Evolutionary conservation across 2,329 filamentous ascomycete genomes (phyloP).

Genomic region (Venturia pyrina): DNA sequence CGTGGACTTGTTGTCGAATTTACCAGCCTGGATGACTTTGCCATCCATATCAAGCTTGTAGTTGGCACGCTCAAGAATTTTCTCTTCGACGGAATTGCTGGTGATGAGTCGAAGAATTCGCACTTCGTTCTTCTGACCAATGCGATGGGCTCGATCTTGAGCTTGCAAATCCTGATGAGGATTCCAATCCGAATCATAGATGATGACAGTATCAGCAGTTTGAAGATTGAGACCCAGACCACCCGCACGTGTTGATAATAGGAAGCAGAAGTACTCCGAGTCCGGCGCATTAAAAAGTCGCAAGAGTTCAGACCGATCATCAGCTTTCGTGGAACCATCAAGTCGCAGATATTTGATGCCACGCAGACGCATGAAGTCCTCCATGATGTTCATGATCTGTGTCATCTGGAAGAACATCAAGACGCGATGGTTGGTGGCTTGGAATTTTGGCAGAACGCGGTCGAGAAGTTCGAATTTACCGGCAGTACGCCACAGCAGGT

Average conservation of each 20-base stretch:
- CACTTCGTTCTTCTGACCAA: slow-evolving; percentile 98
- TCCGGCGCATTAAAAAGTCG: slow-evolving; percentile 79
- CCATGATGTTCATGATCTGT: slow-evolving; percentile 99
- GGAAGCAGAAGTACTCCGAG: slow-evolving; percentile 94
- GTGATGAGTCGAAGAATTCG: slow-evolving; percentile 92
- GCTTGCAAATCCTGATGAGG: slow-evolving; percentile 98
- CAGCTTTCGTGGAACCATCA: slow-evolving; percentile 94
- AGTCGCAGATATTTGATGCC: slow-evolving; percentile 81
- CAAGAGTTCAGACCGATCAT: slow-evolving; percentile 87
- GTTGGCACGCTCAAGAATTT: slow-evolving; percentile 91
- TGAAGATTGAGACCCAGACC: slow-evolving; percentile 95
- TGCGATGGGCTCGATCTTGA: slow-evolving; percentile 99
- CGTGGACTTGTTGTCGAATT: slow-evolving; percentile 98
- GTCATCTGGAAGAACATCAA: slow-evolving; percentile 99
- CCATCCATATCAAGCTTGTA: slow-evolving; percentile 99
- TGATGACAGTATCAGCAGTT: slow-evolving; percentile 97
- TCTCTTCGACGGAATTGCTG: slow-evolving; percentile 95
- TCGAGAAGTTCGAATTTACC: slow-evolving; percentile 97
- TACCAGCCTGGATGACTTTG: slow-evolving; percentile 98
- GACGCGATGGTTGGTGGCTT: slow-evolving; percentile 81
- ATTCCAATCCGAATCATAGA: slow-evolving; percentile 99
- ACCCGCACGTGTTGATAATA: slow-evolving; percentile 97
- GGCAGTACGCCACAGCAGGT: slow-evolving; percentile 86
- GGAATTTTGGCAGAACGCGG: slow-evolving; percentile 85
- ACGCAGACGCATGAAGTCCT: slow-evolving; percentile 83